These are phyloP conservation scores for Spathaspora sp. DNA, from an alignment of 1,139 yeast genomes.

Conservation along the genomic window DNA sequence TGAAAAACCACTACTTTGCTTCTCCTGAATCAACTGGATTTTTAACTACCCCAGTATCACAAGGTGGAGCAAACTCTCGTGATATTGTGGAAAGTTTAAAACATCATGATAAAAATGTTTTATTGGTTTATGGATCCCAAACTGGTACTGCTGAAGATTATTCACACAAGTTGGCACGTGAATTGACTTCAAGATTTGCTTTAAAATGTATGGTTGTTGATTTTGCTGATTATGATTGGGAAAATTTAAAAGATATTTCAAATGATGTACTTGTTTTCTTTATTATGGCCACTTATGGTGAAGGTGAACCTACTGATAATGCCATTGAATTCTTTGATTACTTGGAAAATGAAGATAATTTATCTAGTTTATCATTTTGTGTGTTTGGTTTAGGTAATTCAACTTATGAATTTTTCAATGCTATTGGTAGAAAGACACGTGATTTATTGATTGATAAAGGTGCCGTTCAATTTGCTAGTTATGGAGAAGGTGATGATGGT, in stretches of 20 bases:
- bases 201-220: constrained; percentile 85
- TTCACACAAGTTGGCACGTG: constrained; percentile 87
- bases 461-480: constrained; percentile 67
- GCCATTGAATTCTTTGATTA: constrained; percentile 72
- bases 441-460: constrained; percentile 56
- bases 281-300: constrained; percentile 92
- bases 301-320: constrained; percentile 97
- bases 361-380: constrained; percentile 65
- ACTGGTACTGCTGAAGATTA: constrained; percentile 99
- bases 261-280: constrained; percentile 61
- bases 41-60: constrained; percentile 22
- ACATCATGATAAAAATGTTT: constrained; percentile 67
- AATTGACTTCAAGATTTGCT: constrained; percentile 78
- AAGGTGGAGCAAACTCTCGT: constrained; percentile 47
- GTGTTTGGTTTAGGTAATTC: constrained; percentile 92
- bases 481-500: constrained; percentile 95
- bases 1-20: constrained; percentile 54
- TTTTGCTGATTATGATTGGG: constrained; percentile 81
- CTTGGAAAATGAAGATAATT: constrained; percentile 57
- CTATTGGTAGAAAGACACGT: constrained; percentile 66
- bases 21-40: constrained; percentile 29
- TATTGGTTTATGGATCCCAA: constrained; percentile 92
- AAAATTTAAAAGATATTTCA: constrained; percentile 58
- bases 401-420: constrained; percentile 88
- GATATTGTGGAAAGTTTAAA: constrained; percentile 65